These are phyloP conservation scores for Multifurca ochricompacta DNA, from an alignment of 768 basidiomycete species.

Conservation along the genomic window DNA sequence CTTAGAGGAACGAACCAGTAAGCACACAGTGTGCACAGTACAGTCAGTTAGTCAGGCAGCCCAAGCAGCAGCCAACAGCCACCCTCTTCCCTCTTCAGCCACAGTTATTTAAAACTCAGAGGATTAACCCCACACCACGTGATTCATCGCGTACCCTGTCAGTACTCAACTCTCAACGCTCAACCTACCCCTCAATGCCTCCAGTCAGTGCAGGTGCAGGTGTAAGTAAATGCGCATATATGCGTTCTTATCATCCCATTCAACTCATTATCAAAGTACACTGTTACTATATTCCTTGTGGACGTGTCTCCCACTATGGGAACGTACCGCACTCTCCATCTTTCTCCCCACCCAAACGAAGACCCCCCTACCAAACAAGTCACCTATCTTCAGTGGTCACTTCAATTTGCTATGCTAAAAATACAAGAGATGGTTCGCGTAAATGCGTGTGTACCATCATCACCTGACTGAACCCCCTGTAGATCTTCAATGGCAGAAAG, in stretches of 20 bases:
- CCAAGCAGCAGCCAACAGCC: neutral
- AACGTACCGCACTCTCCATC: constrained; percentile 45
- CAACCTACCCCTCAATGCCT: constrained; percentile 43
- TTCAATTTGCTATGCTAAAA: constrained; percentile 86
- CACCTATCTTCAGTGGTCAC: constrained; percentile 71
- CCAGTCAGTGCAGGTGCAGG: constrained; percentile 80
- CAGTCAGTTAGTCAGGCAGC: no score
- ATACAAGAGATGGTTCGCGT: constrained; percentile 79
- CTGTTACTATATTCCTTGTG: constrained; percentile 82
- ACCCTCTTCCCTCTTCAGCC: constrained; percentile 5
- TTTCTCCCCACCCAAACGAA: constrained; percentile 45
- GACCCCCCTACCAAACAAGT: constrained; percentile 47
- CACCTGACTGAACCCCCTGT: neutral
- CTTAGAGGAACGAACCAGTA: no score
- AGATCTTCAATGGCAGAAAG: constrained; percentile 90
- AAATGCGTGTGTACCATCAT: neutral
- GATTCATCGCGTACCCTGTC: neutral
- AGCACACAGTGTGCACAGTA: no score
- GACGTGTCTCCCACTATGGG: constrained; percentile 88
- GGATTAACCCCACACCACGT: neutral
- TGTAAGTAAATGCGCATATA: constrained; percentile 37
- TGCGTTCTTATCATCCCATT: neutral
- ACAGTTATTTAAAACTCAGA: constrained; percentile 8
- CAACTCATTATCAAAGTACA: constrained; percentile 43
- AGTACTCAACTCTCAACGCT: neutral